phyloP scores from a whole-genome alignment of 2,329 filamentous ascomycete species.

The Cryphonectria naterciae region DNA sequence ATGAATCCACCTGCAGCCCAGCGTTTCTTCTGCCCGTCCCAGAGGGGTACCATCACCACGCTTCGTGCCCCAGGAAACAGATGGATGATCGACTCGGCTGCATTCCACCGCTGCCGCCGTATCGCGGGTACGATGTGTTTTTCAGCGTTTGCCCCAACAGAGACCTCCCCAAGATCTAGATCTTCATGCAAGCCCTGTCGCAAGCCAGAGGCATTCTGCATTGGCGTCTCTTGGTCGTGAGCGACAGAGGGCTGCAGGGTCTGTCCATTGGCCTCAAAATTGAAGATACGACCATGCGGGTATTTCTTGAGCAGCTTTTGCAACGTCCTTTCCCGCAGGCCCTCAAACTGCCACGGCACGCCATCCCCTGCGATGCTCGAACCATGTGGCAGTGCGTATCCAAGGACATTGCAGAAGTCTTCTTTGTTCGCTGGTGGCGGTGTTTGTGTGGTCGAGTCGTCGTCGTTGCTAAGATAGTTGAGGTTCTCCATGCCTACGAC shows the following conservation, averaged over 20 bases:
- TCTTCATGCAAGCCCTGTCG: constrained; percentile 16
- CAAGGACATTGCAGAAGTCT: constrained; percentile 41
- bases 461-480: constrained; percentile 27
- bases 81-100: constrained; percentile 39
- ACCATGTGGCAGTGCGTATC: constrained; percentile 41
- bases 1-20: constrained; percentile 56
- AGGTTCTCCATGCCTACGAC: constrained; percentile 19
- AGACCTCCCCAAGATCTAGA: neutral
- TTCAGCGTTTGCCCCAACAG: neutral
- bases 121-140: constrained; percentile 14
- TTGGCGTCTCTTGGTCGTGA: constrained; percentile 32
- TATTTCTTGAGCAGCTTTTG: constrained; percentile 47
- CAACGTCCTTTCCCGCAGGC: constrained; percentile 45
- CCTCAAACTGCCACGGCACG: constrained; percentile 28
- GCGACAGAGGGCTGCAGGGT: constrained; percentile 19
- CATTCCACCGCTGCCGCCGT: constrained; percentile 32
- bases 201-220: constrained; percentile 10
- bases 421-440: constrained; percentile 18
- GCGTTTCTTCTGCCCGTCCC: constrained; percentile 44
- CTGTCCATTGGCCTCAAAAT: constrained; percentile 45
- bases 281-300: constrained; percentile 51
- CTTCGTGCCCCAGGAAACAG: constrained; percentile 50
- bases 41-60: constrained; percentile 52
- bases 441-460: constrained; percentile 21
- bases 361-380: constrained; percentile 41